These are phyloP conservation scores for Wickerhamomyces queroliae DNA, from an alignment of 805 yeast genomes.

Conservation along the genomic window DNA sequence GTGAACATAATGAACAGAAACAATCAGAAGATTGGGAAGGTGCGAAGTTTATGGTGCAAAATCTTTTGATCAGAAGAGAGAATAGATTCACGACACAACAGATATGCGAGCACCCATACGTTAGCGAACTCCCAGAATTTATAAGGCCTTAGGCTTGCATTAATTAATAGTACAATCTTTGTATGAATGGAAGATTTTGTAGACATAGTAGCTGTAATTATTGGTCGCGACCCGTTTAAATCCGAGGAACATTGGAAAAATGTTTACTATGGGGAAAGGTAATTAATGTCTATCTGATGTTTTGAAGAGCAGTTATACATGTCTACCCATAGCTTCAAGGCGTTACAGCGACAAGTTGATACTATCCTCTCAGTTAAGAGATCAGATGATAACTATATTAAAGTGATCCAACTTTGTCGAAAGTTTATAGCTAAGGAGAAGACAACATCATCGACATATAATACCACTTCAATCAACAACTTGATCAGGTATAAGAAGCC, in stretches of 20 bases:
- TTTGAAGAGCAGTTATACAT: neutral
- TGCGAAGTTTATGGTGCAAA: conserved; percentile 46
- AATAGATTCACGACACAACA: conserved; percentile 31
- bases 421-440: neutral
- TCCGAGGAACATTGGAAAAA: too few relatives aligned
- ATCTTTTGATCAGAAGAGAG: conserved; percentile 43
- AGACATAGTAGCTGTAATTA: too few relatives aligned
- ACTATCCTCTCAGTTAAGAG: neutral
- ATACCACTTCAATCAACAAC: conserved; percentile 1
- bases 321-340: neutral
- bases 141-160: too few relatives aligned
- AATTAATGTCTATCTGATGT: too few relatives aligned
- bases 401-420: neutral
- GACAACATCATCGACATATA: neutral
- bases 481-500: conserved; percentile 40
- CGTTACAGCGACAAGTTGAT: neutral
- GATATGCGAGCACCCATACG: conserved; percentile 31
- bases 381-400: neutral
- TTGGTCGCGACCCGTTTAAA: too few relatives aligned
- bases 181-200: too few relatives aligned
- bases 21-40: conserved; percentile 31
- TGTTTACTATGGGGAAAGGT: too few relatives aligned
- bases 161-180: too few relatives aligned
- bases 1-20: conserved; percentile 25
- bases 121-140: conserved; percentile 9